Base-by-base conservation (phyloP, 352 stramenopile species). In the Pythium guiyangense region DNA sequence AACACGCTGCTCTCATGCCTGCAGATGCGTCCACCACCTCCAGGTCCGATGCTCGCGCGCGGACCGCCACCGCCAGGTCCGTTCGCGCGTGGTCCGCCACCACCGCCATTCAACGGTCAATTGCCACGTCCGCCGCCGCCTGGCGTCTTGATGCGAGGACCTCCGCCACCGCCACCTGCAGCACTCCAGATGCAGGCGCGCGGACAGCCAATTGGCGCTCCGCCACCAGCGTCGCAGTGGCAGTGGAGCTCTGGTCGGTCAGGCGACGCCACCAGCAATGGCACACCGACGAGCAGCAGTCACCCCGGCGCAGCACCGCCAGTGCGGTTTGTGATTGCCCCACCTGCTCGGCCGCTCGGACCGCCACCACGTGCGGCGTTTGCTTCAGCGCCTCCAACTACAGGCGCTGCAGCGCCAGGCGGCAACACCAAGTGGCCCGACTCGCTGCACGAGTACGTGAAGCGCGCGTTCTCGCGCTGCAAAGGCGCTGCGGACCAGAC, bases 391-490 rank as follows among this genome's bases (percentile, higher is more conserved):
- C 52, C 67, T 44, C 29, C 66, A n/a, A 20, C 60, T 22, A 29
- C 53, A 0, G 37, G 54, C 25, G 49, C 60, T 31, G 51, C 57
- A 29, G 59, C 61, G 14, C 42, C 64, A 48, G 58, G 18, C 2
- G 64, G 64, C 31, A 86, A 71, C 54, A 73, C 66, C 45, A 92
- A 96, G 65, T 96, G 86, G 86, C 86, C 86, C 4, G 79, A 90
- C 39, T 69, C 83, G 3, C 69, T 96, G 2, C 83, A 96, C 25
- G 70, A 92, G 47, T 96, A 96, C 49, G 85, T 96, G 46, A 91
- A 94, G 66, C 77, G 82, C 2, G 85, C 84, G 26, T 96, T 96
- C 57, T 77, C 73, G 15, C 74, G 81, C 17, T 94, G 84, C 55
- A 90, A 88, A 37, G 84, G 77, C 35, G 73, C 78, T 17, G 66